Conservation (phyloP, 73 alveolate species). For the Effrenium voratum region DNA sequence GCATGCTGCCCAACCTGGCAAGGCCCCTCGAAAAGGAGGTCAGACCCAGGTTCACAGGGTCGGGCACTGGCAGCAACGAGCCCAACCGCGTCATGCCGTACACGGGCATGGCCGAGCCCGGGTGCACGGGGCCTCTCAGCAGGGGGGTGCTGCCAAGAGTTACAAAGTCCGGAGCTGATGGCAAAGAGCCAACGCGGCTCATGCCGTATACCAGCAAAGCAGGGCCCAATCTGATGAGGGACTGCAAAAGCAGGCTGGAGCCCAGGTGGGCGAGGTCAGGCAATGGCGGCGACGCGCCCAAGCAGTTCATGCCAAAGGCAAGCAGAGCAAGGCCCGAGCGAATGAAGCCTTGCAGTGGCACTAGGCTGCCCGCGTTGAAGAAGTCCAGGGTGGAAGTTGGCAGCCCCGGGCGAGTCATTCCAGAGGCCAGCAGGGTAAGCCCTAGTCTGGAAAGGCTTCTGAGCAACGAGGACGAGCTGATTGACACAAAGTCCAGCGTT, state of each 20-base stretch:
- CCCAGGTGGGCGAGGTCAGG: conserved; percentile 44
- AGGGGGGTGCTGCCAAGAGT: conserved; percentile 3
- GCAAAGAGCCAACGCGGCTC: conserved; percentile 25
- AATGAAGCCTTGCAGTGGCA: conserved; percentile 30
- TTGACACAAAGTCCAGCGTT: not conserved
- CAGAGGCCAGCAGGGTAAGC: not conserved
- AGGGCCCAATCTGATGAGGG: conserved; percentile 17
- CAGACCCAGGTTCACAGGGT: conserved; percentile 18
- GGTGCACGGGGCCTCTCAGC: not conserved
- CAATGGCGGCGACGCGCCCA: not conserved
- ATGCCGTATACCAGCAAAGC: conserved; percentile 50
- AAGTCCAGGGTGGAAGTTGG: not conserved
- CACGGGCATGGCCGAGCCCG: conserved; percentile 24
- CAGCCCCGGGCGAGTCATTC: conserved; percentile 12
- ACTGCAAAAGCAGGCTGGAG: not conserved
- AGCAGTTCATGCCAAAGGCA: conserved; percentile 47
- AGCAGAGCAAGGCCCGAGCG: not conserved
- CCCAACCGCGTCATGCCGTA: conserved; percentile 74
- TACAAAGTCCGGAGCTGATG: conserved; percentile 51
- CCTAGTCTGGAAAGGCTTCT: not conserved
- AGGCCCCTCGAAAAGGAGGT: not conserved
- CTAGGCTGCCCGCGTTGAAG: not conserved
- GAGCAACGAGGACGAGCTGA: not conserved
- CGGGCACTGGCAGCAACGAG: not conserved
- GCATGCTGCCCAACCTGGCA: not conserved